Conservation (phyloP, 495 filamentous ascomycete genomes). For the Haplographium delicatum region DNA sequence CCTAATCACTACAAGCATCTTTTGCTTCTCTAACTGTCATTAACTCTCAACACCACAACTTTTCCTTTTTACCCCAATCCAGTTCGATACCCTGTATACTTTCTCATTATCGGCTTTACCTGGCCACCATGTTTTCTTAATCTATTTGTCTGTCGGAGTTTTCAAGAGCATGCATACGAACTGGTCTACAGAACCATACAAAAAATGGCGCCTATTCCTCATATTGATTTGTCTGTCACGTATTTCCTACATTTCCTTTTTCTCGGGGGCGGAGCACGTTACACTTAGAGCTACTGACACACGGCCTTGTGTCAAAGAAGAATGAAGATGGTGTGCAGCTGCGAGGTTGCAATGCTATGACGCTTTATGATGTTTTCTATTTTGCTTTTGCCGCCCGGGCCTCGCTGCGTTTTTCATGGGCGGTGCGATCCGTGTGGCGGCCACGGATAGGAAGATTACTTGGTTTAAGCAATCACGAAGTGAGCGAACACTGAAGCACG, state of each 20-base stretch:
- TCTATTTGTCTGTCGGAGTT: conserved; percentile 6
- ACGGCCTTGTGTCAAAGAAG: neutral
- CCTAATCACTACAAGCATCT: too few relatives aligned
- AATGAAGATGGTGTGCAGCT: neutral
- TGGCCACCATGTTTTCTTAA: neutral
- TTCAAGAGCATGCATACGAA: conserved; percentile 18
- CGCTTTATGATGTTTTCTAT: neutral
- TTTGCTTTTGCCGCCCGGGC: conserved; percentile 2
- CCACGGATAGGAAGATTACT: too few relatives aligned
- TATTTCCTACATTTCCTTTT: neutral
- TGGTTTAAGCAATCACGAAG: too few relatives aligned
- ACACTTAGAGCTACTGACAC: neutral
- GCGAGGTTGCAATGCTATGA: neutral
- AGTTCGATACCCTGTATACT: conserved; percentile 27
- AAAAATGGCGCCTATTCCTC: conserved; percentile 14
- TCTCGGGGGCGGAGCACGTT: neutral
- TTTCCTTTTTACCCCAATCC: conserved; percentile 9
- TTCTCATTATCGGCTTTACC: neutral
- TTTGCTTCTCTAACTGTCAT: neutral
- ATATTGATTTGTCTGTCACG: neutral
- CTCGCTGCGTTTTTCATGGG: too few relatives aligned
- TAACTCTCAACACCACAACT: neutral
- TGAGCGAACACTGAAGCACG: too few relatives aligned
- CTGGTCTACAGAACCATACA: conserved; percentile 11
- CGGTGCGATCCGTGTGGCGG: too few relatives aligned